phyloP scores from a whole-genome alignment of 768 basidiomycete genomes.

The Cystofilobasidium bisporidii region DNA sequence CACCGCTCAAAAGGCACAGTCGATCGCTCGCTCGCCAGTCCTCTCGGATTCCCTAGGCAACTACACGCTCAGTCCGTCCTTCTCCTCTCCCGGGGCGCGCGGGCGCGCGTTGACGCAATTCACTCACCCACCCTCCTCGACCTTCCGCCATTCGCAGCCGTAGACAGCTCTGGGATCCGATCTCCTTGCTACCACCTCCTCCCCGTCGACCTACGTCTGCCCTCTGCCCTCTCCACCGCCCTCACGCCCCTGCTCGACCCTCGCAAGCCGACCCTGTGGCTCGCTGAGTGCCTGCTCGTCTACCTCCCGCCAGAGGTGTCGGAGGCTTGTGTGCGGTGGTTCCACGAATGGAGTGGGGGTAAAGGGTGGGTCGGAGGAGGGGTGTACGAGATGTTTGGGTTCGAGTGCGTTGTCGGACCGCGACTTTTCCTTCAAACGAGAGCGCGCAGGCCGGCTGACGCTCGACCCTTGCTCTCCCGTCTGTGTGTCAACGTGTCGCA shows the following conservation, averaged over 20 bases:
- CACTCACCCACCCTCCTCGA: background rate
- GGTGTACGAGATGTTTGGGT: slow-evolving; percentile 87
- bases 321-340: slow-evolving; percentile 60
- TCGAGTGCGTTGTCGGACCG: slow-evolving; percentile 43
- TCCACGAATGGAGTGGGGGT: slow-evolving; percentile 49
- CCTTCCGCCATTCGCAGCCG: background rate
- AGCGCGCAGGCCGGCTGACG: background rate
- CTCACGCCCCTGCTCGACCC: slow-evolving; percentile 46
- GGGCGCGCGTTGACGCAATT: no score
- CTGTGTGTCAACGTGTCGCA: background rate
- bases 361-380: slow-evolving; percentile 47
- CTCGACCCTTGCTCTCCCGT: background rate
- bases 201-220: background rate
- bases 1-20: slow-evolving; percentile 55
- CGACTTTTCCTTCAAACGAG: no score
- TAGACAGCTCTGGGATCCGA: slow-evolving; percentile 44
- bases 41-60: background rate
- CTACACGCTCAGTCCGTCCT: background rate
- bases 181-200: slow-evolving; percentile 56
- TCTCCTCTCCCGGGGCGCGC: slow-evolving; percentile 44
- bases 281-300: slow-evolving; percentile 88
- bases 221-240: slow-evolving; percentile 5
- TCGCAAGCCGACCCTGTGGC: slow-evolving; percentile 62
- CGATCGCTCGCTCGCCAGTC: slow-evolving; percentile 7
- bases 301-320: slow-evolving; percentile 65